Evolutionary conservation across 148 eudicot species (phyloP), one percentile per base, ranked within the genome.

Genomic region (Rheum nobile): DNA sequence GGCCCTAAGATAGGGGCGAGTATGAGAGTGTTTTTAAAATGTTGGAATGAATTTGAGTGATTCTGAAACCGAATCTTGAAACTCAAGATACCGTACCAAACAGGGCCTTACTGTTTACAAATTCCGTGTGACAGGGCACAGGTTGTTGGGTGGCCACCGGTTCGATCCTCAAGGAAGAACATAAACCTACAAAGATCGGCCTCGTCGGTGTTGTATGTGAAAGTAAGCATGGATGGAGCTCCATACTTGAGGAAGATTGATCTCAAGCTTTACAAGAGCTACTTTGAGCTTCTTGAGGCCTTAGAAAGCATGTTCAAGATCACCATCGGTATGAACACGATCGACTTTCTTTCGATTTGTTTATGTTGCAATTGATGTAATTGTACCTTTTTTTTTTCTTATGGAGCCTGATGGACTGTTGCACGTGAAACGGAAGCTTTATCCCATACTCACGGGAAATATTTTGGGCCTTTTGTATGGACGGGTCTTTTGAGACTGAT

Each of bases 151-250:
- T 84, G 86, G 86, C 86, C 86, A 13, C 86, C 86, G 29, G 80
- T 84, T 17, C 42, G 82, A 75, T 81, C 84, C 9, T 79, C 77
- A 73, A 78, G 85, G 75, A 84, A 74, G 75, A 82, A 79, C 73
- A 65, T 65, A n/a, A 68, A 47, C 48, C 22, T 84, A 4, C 82
- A 76, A 13, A 71, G 29, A 7, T 34, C 43, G 24, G 71, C 78
- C 76, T 76, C 76, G 67, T 21, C 67, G 10, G 50, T 41, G 3
- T 71, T 41, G 47, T 84, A 73, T 74, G 81, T 84, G 38, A 84
- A 84, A 75, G 87, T 84, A 65, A 82, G 85, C 83, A 84, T 84
- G 87, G 87, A 81, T 73, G 87, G 87, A 76, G 87, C 84, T 55
- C 84, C 87, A 16, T 84, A 81, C 61, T 74, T 84, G 1, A 84